These are phyloP conservation scores for Acanthamoeba divionensis DNA, from an alignment of 208 protist species.

Conservation along the genomic window DNA sequence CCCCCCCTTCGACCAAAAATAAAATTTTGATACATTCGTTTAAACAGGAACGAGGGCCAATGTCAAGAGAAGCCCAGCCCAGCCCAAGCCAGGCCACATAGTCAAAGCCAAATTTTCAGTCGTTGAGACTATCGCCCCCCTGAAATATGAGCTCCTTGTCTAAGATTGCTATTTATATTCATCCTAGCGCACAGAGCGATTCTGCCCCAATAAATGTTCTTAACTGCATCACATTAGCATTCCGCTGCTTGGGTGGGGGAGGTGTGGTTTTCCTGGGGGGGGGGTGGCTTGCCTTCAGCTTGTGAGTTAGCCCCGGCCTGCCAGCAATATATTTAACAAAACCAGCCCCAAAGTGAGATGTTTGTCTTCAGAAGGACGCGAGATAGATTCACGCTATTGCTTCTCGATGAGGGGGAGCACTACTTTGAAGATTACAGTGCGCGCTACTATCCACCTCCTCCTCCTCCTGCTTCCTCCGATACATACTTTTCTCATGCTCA, in stretches of 20 bases:
- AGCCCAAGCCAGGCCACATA: slow-evolving; percentile 62
- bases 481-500: not conserved
- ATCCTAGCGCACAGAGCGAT: too few species aligned
- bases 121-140: slow-evolving; percentile 57
- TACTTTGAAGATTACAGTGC: slow-evolving; percentile 77
- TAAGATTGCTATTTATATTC: too few species aligned
- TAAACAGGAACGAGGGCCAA: not conserved
- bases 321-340: too few species aligned
- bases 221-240: too few species aligned
- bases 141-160: slow-evolving; percentile 67
- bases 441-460: slow-evolving; percentile 66
- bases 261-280: too few species aligned
- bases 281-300: too few species aligned
- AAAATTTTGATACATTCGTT: too few species aligned
- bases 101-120: slow-evolving; percentile 62
- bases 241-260: too few species aligned
- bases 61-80: slow-evolving; percentile 53
- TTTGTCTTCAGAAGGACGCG: slow-evolving; percentile 8
- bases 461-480: not conserved
- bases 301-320: too few species aligned
- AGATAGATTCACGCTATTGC: slow-evolving; percentile 72
- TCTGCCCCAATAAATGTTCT: too few species aligned
- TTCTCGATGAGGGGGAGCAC: slow-evolving; percentile 79
- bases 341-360: too few species aligned
- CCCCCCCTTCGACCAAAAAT: too few species aligned